Percentiles rank a stretch among this genome's conserved stretches.
These are phyloP conservation scores for Celoporthe dispersa DNA, from an alignment of 2,329 filamentous ascomycete genomes.

Conservation along the genomic window DNA sequence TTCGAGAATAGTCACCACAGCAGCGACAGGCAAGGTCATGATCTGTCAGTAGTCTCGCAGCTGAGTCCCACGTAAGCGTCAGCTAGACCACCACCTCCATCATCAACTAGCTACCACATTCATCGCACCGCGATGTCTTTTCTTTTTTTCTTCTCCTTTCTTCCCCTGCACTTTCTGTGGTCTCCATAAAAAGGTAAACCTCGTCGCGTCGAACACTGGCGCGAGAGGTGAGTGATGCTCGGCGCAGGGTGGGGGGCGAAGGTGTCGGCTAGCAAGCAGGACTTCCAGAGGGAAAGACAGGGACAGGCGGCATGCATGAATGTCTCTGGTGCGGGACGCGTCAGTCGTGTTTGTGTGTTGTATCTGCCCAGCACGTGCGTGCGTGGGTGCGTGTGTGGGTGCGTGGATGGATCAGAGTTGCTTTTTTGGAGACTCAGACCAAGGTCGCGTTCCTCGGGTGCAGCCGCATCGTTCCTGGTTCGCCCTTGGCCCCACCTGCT, in stretches of 20 bases:
- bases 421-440: not conserved
- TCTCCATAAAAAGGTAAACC: not conserved
- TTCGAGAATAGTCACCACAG: not conserved
- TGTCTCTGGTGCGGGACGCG: not conserved
- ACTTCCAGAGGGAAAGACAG: not conserved
- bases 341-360: not conserved
- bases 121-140: not conserved
- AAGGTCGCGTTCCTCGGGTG: slow-evolving; percentile 2
- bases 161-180: not conserved
- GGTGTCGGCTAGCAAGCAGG: not conserved
- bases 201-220: not conserved
- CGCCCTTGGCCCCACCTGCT: slow-evolving; percentile 9
- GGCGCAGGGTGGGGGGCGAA: not conserved
- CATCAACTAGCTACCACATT: no score
- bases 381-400: no score
- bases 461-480: slow-evolving; percentile 7
- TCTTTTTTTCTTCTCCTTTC: not conserved
- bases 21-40: not conserved
- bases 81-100: not conserved
- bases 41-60: not conserved
- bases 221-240: not conserved
- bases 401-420: not conserved
- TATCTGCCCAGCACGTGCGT: no score
- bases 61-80: slow-evolving; percentile 1
- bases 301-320: not conserved